A percentile compares a stretch with the other conserved stretches of the same genome.
These are phyloP conservation scores for Chlorella sorokiniana DNA, from an alignment of 139 green algal species.

Conservation along the genomic window DNA sequence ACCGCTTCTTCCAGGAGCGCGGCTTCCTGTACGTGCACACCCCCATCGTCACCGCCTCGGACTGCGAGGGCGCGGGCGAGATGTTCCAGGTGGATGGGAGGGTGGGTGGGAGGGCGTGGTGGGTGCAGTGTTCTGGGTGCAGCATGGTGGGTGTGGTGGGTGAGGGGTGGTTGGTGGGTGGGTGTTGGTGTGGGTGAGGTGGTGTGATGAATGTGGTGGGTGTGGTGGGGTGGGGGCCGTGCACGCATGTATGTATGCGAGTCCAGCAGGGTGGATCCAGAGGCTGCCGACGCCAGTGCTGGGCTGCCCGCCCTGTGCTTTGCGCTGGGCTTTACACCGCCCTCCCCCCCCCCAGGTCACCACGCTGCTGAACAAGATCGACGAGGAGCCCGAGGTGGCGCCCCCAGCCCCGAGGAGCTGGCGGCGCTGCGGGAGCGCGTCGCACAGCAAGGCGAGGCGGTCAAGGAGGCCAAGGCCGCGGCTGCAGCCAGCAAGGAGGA, in stretches of 20 bases:
- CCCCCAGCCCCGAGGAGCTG: conserved; percentile 56
- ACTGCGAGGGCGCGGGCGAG: conserved; percentile 98
- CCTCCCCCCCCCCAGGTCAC: conserved; percentile 59
- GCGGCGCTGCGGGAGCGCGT: conserved; percentile 42
- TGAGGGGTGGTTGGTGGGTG: neutral
- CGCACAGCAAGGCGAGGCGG: conserved; percentile 56
- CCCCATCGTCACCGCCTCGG: conserved; percentile 92
- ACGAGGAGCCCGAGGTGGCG: conserved; percentile 21
- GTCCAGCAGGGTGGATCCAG: too few species aligned
- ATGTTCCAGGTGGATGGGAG: conserved; percentile 92
- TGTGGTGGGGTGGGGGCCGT: neutral
- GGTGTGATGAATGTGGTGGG: neutral
- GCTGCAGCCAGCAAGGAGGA: conserved; percentile 40
- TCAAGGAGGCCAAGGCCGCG: conserved; percentile 82
- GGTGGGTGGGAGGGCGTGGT: neutral
- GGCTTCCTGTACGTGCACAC: conserved; percentile 98
- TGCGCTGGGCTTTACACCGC: neutral
- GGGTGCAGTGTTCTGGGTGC: neutral
- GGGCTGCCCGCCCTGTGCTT: neutral
- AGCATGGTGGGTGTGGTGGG: neutral
- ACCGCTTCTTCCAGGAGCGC: conserved; percentile 93
- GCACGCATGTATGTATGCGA: too few species aligned
- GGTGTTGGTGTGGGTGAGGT: neutral
- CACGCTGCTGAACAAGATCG: conserved; percentile 65
- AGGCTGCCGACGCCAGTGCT: neutral